Conservation (phyloP, 2,329 filamentous ascomycete genomes). For the Pestalotiopsis sp. region DNA sequence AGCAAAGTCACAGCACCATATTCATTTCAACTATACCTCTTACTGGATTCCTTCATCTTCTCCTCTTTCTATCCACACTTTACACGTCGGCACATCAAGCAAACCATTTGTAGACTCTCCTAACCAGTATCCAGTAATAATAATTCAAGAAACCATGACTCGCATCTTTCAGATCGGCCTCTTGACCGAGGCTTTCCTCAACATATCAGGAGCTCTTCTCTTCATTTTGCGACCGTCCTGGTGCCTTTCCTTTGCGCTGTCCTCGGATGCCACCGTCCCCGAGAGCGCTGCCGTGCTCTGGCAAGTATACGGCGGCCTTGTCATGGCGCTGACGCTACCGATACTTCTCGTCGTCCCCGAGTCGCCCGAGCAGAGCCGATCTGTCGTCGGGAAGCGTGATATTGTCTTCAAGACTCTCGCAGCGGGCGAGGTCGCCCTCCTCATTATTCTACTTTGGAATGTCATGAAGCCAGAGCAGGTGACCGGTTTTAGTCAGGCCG, state of each 20-base stretch:
- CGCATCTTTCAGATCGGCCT: conserved; percentile 20
- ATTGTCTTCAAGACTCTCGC: conserved; percentile 23
- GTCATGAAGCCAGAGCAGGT: conserved; percentile 6
- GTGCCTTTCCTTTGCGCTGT: conserved; percentile 22
- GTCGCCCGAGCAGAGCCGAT: conserved; percentile 7
- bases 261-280: conserved; percentile 14
- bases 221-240: conserved; percentile 22
- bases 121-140: background rate
- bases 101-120: background rate
- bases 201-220: conserved; percentile 19
- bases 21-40: too few relatives aligned
- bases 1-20: background rate
- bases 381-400: conserved; percentile 19
- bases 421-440: conserved; percentile 22
- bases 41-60: too few relatives aligned
- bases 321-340: conserved; percentile 23
- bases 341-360: conserved; percentile 20
- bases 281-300: conserved; percentile 20
- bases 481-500: conserved; percentile 18
- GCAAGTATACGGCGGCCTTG: conserved; percentile 24
- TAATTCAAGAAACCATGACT: conserved; percentile 15
- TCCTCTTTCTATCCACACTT: too few relatives aligned
- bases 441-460: conserved; percentile 18
- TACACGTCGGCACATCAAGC: background rate
- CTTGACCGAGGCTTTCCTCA: conserved; percentile 22